Evolutionary conservation across 2,329 filamentous ascomycete genomes (phyloP).

Genomic region (Cercospora citrullina): DNA sequence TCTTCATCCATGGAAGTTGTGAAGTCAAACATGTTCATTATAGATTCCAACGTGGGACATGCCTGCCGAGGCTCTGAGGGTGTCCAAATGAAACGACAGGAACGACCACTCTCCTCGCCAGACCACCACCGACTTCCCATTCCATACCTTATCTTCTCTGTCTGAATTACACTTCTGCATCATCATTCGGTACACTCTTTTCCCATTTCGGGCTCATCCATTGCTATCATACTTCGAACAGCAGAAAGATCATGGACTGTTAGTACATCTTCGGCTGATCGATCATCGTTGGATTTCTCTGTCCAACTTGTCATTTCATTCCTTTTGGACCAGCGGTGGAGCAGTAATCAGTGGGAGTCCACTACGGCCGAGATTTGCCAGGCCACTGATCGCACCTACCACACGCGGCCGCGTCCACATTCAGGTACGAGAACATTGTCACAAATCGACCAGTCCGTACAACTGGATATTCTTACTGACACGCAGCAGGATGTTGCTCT

Average conservation of each 20-base stretch:
- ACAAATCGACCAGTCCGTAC: not conserved
- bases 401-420: not conserved
- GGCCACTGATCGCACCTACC: not conserved
- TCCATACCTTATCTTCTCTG: not conserved
- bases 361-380: not conserved
- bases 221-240: not conserved
- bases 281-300: not conserved
- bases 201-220: not conserved
- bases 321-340: not conserved
- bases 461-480: not conserved
- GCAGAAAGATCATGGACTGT: not conserved
- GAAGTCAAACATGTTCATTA: not conserved
- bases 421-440: not conserved
- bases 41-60: not conserved
- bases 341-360: not conserved
- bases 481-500: conserved; percentile 11
- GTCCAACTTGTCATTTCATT: not conserved
- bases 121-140: not conserved
- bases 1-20: not conserved
- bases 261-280: not conserved
- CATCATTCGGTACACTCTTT: not conserved
- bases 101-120: not conserved
- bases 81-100: not conserved
- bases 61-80: not conserved
- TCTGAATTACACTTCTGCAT: not conserved